These are phyloP conservation scores for Brassica cretica DNA, from an alignment of 345 rosid species.

Conservation along the genomic window DNA sequence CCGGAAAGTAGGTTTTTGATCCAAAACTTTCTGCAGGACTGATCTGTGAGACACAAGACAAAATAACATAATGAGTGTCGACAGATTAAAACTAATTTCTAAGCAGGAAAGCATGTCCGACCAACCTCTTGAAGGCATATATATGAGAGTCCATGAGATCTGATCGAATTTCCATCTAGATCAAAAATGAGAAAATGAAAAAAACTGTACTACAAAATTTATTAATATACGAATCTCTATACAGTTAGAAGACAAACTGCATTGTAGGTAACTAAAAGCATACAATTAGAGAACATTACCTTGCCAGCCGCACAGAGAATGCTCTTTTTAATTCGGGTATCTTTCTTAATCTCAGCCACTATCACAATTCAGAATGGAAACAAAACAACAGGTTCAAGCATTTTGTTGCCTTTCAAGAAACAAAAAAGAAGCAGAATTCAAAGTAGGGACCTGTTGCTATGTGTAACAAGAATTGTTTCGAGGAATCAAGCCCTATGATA, in stretches of 20 bases:
- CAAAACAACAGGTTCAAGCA: slow-evolving; percentile 21
- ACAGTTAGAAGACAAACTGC: slow-evolving; percentile 14
- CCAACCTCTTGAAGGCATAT: slow-evolving; percentile 96
- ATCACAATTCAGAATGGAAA: slow-evolving; percentile 29
- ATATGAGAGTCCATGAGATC: slow-evolving; percentile 98
- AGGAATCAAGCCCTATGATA: slow-evolving; percentile 77
- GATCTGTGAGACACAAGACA: slow-evolving; percentile 50
- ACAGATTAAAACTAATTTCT: slow-evolving; percentile 3
- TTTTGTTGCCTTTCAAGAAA: slow-evolving; percentile 17
- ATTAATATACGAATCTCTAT: neutral
- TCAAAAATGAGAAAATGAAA: slow-evolving; percentile 25
- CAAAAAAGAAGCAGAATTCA: slow-evolving; percentile 1
- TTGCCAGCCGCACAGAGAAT: slow-evolving; percentile 82
- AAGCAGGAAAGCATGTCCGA: slow-evolving; percentile 17
- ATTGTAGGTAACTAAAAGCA: neutral
- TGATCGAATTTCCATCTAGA: slow-evolving; percentile 87
- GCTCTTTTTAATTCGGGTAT: slow-evolving; percentile 66
- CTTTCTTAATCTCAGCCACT: slow-evolving; percentile 87
- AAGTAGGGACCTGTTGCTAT: slow-evolving; percentile 69
- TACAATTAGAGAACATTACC: slow-evolving; percentile 47
- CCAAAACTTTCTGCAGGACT: slow-evolving; percentile 72
- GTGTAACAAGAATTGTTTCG: slow-evolving; percentile 71
- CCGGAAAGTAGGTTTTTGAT: slow-evolving; percentile 65
- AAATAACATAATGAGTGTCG: slow-evolving; percentile 15
- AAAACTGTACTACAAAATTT: neutral